Percentiles rank a stretch among this genome's conserved stretches.
phyloP scores from a whole-genome alignment of 148 eudicot genomes.

The Camellia granthamiana region DNA sequence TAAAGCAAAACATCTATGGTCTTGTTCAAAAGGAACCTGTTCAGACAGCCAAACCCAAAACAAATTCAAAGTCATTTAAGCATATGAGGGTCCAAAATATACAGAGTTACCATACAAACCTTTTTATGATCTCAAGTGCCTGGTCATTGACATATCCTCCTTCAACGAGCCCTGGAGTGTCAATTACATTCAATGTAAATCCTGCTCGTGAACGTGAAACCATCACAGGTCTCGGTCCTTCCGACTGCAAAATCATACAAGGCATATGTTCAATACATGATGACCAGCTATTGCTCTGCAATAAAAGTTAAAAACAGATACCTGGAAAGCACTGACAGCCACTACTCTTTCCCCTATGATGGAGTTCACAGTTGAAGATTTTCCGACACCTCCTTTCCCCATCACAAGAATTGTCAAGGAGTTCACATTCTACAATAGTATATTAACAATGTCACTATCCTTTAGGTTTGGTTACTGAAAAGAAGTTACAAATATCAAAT shows the following conservation, averaged over 20 bases:
- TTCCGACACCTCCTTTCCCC: constrained; percentile 99
- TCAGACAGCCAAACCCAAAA: constrained; percentile 26
- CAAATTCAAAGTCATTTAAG: background rate
- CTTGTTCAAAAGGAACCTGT: constrained; percentile 82
- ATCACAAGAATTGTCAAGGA: constrained; percentile 85
- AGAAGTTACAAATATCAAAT: background rate
- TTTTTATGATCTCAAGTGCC: constrained; percentile 72
- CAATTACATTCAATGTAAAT: constrained; percentile 85
- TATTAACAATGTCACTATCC: background rate
- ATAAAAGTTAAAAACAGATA: constrained; percentile 16
- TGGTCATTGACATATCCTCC: constrained; percentile 93
- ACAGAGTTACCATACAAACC: constrained; percentile 37
- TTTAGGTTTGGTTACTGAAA: background rate
- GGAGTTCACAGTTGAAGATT: constrained; percentile 90
- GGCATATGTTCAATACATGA: background rate
- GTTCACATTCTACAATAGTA: constrained; percentile 53
- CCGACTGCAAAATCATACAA: constrained; percentile 52
- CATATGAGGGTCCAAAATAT: background rate
- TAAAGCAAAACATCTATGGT: constrained; percentile 91
- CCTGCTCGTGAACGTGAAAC: constrained; percentile 84
- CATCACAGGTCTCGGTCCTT: constrained; percentile 82
- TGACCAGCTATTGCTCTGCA: background rate
- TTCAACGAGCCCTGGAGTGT: constrained; percentile 95
- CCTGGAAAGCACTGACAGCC: constrained; percentile 92
- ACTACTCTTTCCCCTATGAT: constrained; percentile 87